Conservation (phyloP, 2,329 filamentous ascomycete species). For the Colletotrichum sp. region DNA sequence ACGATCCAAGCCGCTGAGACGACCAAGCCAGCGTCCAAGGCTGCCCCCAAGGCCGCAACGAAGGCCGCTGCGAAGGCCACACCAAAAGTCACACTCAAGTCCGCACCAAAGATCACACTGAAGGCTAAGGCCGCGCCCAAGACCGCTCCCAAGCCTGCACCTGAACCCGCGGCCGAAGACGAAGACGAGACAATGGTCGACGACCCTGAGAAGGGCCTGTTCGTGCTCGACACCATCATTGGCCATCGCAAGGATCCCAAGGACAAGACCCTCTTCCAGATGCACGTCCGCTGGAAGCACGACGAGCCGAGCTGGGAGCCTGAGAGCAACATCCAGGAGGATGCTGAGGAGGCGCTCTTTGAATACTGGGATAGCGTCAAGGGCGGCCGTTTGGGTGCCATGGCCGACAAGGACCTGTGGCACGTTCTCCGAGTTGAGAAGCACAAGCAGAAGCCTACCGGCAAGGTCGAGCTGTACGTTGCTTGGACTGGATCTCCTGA, state of each 20-base stretch:
- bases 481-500: conserved; percentile 16
- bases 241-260: conserved; percentile 10
- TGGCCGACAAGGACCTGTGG: conserved; percentile 21
- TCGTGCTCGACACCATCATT: conserved; percentile 13
- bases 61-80: not conserved
- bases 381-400: conserved; percentile 18
- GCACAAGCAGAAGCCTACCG: conserved; percentile 11
- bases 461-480: conserved; percentile 4
- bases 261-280: conserved; percentile 28
- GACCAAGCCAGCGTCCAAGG: not conserved
- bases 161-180: not conserved
- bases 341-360: conserved; percentile 34
- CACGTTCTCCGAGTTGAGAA: conserved; percentile 21
- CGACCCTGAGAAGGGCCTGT: not conserved
- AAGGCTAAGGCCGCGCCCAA: not conserved
- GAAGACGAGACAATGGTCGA: not conserved
- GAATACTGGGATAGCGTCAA: conserved; percentile 21
- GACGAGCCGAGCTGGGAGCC: conserved; percentile 35
- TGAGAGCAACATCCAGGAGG: conserved; percentile 37
- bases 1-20: conserved; percentile 1
- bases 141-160: not conserved
- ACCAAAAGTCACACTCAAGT: not conserved
- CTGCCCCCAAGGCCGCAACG: not conserved
- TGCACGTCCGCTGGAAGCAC: conserved; percentile 34
- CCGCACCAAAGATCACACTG: not conserved